phyloP scores from a whole-genome alignment of 352 stramenopile genomes.

The Globisporangium irregulare region DNA sequence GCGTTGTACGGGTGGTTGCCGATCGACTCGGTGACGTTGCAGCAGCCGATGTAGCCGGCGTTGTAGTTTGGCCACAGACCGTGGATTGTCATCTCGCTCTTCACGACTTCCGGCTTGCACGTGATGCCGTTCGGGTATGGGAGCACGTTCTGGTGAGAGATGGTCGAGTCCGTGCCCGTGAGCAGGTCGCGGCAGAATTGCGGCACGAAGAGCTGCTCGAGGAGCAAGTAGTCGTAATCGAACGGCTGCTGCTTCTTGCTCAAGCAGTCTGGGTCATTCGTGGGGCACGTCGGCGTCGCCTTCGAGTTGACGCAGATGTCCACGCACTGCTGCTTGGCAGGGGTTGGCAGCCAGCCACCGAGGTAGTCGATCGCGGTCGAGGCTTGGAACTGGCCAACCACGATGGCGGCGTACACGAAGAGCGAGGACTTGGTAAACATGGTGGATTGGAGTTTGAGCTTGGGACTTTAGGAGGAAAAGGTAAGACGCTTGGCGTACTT shows the following conservation, averaged over 20 bases:
- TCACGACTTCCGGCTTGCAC: conserved; percentile 43
- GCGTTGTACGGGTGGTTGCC: conserved; percentile 61
- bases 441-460: neutral
- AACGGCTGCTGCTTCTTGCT: conserved; percentile 61
- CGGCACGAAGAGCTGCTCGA: conserved; percentile 78
- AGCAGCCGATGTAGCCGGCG: conserved; percentile 67
- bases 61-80: conserved; percentile 78
- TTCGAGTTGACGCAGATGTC: conserved; percentile 72
- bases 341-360: conserved; percentile 50
- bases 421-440: conserved; percentile 19
- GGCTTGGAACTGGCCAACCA: conserved; percentile 9
- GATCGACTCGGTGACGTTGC: conserved; percentile 50
- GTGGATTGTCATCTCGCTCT: conserved; percentile 70
- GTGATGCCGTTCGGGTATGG: conserved; percentile 51
- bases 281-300: neutral
- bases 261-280: conserved; percentile 28
- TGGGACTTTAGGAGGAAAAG: neutral
- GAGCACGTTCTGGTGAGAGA: conserved; percentile 79
- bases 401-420: conserved; percentile 12
- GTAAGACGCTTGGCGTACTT: neutral
- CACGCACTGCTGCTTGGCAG: conserved; percentile 51
- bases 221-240: conserved; percentile 75
- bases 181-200: conserved; percentile 84
- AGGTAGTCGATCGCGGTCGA: conserved; percentile 47
- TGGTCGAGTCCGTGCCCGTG: conserved; percentile 35